Base-by-base conservation (phyloP, 192 early-diverging fungal genomes). In the Globomyces pollinis-pini region DNA sequence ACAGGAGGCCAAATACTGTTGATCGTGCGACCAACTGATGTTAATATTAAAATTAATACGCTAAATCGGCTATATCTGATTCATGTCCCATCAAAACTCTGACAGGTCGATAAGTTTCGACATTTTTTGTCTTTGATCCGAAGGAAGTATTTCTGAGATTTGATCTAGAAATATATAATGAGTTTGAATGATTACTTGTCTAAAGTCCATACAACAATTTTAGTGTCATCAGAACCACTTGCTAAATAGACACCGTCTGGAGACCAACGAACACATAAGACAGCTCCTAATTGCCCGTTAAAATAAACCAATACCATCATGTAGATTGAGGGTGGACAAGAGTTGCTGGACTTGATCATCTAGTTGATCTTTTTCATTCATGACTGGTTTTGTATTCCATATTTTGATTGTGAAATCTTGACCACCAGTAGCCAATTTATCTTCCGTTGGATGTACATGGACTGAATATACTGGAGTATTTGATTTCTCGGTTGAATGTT, bases 21-120 rank as follows among this genome's bases (percentile, higher is more conserved):
- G 86, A 30, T 89, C 85, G 16, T 83, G 81, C 23, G 96, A 91
- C 96, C 96, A 99, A 0, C 90, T 86, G 28, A 99, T 26, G n/a
- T 47, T 26, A 24, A 24, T 26, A 13, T 26, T 26, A 26, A 47
- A 1, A 47, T 47, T 47, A 47, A 24, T 24, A 24, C 7, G 1
- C 3, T 9, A 26, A 49, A 61, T 95, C 91, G 24, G 81, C 84
- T 5, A 98, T 91, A 72, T 99, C 94, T 84, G 63, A 94, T 53
- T 85, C 86, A 65, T 92, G 89, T 8, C 89, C 91, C 13, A 81
- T 76, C 11, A 93, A 79, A 21, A 88, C 73, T 52, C 86, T 85
- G 33, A 86, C 63, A 16, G 80, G 78, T 43, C 86, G 73, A 85
- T 87, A 94, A 16, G 71, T 79, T 64, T 92, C 91, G 6, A 78